A percentile compares a stretch with the other conserved stretches of the same genome.
Conservation (phyloP, 148 eudicot species). For the Rhododendron henanense region DNA sequence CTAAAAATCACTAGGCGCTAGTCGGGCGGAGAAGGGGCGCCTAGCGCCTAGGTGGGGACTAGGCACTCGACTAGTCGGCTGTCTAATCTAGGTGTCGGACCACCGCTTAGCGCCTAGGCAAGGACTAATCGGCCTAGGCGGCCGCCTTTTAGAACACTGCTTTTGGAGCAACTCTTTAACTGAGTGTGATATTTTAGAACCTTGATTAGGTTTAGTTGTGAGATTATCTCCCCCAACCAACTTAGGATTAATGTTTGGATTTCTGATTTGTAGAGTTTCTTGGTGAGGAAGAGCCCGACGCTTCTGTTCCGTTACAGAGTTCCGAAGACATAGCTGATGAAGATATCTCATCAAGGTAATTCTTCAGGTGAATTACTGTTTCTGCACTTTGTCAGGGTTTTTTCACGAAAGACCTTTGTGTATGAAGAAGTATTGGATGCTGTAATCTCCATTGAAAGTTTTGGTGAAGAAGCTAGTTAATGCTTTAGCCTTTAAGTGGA, state of each 20-base stretch:
- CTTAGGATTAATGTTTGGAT: not conserved
- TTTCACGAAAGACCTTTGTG: not conserved
- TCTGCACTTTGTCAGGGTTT: not conserved
- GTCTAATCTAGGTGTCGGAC: no score
- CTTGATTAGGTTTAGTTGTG: not conserved
- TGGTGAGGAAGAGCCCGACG: slow-evolving; percentile 66
- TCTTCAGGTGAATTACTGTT: not conserved
- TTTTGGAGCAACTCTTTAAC: not conserved
- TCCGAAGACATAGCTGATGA: slow-evolving; percentile 68
- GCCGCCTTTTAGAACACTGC: no score
- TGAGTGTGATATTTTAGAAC: not conserved
- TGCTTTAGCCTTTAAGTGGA: not conserved
- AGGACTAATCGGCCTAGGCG: no score
- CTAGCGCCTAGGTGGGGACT: no score
- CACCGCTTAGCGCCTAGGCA: no score
- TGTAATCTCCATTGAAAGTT: not conserved
- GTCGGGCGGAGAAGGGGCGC: no score
- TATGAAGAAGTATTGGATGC: not conserved
- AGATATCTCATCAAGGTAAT: slow-evolving; percentile 89
- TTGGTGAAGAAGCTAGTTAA: not conserved
- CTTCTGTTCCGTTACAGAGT: slow-evolving; percentile 47
- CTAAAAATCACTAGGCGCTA: no score
- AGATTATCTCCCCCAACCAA: not conserved
- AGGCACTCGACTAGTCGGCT: no score
- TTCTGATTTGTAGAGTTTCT: slow-evolving; percentile 36